A percentile compares a stretch with the other conserved stretches of the same genome.
These are phyloP conservation scores for Cytospora schulzeri DNA, from an alignment of 2,329 filamentous ascomycete species.

Conservation along the genomic window DNA sequence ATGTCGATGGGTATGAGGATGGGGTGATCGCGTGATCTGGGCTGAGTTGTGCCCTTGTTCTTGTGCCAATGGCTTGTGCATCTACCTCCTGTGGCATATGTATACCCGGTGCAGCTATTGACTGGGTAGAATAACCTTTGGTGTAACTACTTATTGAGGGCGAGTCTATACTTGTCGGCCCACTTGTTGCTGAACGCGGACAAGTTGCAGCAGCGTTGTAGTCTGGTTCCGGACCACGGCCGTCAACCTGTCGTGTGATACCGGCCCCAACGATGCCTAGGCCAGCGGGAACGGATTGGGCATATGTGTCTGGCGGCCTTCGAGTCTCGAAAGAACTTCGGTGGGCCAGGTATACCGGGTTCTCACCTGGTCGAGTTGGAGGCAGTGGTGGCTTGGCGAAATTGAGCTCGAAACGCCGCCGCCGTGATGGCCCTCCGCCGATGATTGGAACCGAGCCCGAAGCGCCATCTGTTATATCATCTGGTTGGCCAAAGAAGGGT, in stretches of 20 bases:
- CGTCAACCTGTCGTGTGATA: conserved; percentile 46
- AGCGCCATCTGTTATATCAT: conserved; percentile 16
- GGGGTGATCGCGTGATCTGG: conserved; percentile 42
- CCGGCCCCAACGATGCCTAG: conserved; percentile 33
- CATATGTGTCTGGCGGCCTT: conserved; percentile 28
- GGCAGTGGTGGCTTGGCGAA: conserved; percentile 43
- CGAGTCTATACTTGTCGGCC: conserved; percentile 31
- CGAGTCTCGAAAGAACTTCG: conserved; percentile 34
- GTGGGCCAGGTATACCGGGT: conserved; percentile 47
- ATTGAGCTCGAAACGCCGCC: conserved; percentile 20
- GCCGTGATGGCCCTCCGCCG: conserved; percentile 18
- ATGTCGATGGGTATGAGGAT: conserved; percentile 53
- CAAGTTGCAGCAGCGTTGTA: conserved; percentile 37
- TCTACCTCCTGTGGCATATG: conserved; percentile 26
- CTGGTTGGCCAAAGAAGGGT: conserved; percentile 21
- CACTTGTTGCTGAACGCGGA: conserved; percentile 20
- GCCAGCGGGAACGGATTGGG: conserved; percentile 38
- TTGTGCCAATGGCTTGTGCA: conserved; percentile 24
- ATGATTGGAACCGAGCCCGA: not conserved
- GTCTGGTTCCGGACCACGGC: conserved; percentile 54
- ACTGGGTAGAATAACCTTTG: conserved; percentile 41
- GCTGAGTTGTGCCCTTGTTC: conserved; percentile 14
- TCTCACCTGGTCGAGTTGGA: conserved; percentile 44
- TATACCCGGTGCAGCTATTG: conserved; percentile 26
- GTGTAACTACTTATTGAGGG: conserved; percentile 45